Evolutionary conservation across 176 grass and related monocot species (phyloP).

Genomic region (bread wheat (Triticum aestivum)): IWGSC_CS_RefSeq_v2.1 NC_057809.1:523203749-523204248

Average conservation of each 20-base stretch:
- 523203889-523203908: neutral
- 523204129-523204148: neutral
- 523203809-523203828: neutral
- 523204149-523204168: neutral
- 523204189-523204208: neutral
- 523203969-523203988: neutral
- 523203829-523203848: neutral
- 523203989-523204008: neutral
- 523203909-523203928: neutral
- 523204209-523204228: neutral
- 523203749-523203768: neutral
- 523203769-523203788: neutral
- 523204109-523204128: neutral
- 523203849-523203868: neutral
- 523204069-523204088: neutral
- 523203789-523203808: neutral
- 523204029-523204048: neutral
- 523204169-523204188: neutral
- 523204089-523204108: neutral
- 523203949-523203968: neutral
- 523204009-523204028: neutral
- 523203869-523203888: neutral
- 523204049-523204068: neutral
- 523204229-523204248: neutral
- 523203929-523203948: neutral